phyloP scores from a whole-genome alignment of 169 alveolate genomes.

The Theileria sp. region DNA sequence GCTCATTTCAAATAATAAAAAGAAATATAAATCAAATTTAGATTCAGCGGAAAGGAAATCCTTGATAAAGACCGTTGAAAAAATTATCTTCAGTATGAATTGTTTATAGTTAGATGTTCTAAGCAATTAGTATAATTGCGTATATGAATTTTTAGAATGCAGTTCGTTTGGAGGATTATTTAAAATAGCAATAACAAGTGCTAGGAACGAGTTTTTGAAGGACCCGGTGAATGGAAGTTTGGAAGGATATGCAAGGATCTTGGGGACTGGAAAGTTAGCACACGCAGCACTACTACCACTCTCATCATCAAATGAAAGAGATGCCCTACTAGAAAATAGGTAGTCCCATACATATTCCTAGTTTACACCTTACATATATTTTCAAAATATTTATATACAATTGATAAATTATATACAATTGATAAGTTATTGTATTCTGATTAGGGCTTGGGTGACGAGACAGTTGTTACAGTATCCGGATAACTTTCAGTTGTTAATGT shows the following conservation, averaged over 20 bases:
- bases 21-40: constrained; percentile 41
- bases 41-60: constrained; percentile 41
- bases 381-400: no score
- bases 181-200: constrained; percentile 53
- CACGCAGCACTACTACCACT: constrained; percentile 50
- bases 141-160: constrained; percentile 20
- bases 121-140: background rate
- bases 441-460: constrained; percentile 71
- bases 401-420: background rate
- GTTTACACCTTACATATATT: no score
- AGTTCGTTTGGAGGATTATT: constrained; percentile 60
- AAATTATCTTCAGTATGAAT: constrained; percentile 32
- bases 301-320: constrained; percentile 65
- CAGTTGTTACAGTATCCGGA: constrained; percentile 68
- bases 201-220: constrained; percentile 51
- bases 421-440: background rate
- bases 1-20: constrained; percentile 43
- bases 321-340: constrained; percentile 58
- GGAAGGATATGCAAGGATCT: constrained; percentile 32
- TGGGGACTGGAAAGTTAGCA: constrained; percentile 60
- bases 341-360: background rate
- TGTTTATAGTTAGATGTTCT: background rate
- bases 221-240: constrained; percentile 39
- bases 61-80: constrained; percentile 37
- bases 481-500: constrained; percentile 58